Base-by-base conservation (phyloP, 2,329 filamentous ascomycete species). In the Neofusicoccum sp. region DNA sequence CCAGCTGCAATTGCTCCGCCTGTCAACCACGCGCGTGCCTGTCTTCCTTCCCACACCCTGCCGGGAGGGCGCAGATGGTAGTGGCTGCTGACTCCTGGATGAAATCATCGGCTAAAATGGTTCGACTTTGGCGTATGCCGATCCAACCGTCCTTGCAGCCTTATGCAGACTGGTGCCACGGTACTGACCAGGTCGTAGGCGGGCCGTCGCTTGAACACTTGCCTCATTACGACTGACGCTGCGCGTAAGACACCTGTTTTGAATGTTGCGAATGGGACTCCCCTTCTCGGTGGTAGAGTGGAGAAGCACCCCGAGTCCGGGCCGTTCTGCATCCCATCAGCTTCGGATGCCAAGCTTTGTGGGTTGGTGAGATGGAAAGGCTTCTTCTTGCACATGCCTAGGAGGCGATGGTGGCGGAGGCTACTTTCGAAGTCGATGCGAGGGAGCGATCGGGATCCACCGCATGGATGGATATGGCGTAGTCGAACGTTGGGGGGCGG, bases 161-260 rank as follows among this genome's bases (percentile, higher is more conserved):
- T 20, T 54, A 14, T 26, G 49, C 24, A n/a, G 30, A 40, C 11
- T 9, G 3, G 34, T 12, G 14, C 34, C 34, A 40, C 16, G 34
- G 34, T 16, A 40, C 30, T 20, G 49, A 9, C 28, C 20, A 26
- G 11, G 4, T 9, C 6, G 9, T 30, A 12, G 20, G 33, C 36
- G 49, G 36, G 49, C 36, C 49, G 49, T 54, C 28, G 51, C 28
- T 16, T 56, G 7, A 12, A 11, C 51, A n/a, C 51, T 43, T 56
- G 24, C n/a, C 51, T 20, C 8, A 31, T 56, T 43, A 9, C 7
- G 26, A 34, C n/a, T 6, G 28, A 41, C 5, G 8, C 34, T 31
- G 30, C 11, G 26, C 9, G 9, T 14, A 40, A 43, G 33, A 30
- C 24, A 36, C 33, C 43, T 43, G n/a, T 43, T 24, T 56, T 20